Base-by-base conservation (phyloP, 495 filamentous ascomycete species). In the Aspergillus campestris region DNA sequence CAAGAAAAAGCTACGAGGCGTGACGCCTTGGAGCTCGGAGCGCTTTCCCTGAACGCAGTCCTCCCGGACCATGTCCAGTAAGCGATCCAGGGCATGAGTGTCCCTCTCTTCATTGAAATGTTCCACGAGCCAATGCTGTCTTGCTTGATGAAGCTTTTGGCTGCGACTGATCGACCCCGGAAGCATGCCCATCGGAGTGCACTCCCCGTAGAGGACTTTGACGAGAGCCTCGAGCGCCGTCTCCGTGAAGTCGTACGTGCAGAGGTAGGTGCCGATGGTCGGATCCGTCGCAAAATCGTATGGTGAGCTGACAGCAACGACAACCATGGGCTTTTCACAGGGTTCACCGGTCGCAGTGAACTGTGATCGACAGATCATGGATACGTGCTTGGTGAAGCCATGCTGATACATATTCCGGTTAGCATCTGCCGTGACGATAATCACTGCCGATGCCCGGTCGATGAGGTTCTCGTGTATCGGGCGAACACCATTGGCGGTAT, bases 221-320 rank as follows among this genome's bases (percentile, higher is more conserved):
- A 90, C 87, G 7, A 95, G 67, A 2, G 88, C 84, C 43, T 81
- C 78, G 69, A 94, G 77, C 15, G 89, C 88, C 0, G 86, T 90
- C 52, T 95, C 89, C 4, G 89, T 95, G 58, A 92, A 94, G 67
- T 95, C 89, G 56, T 90, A 95, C 0, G 89, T 95, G 65, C 89
- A 95, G 38, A 95, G 73, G 57, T 94, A 95, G 4, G 89, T 94
- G 7, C 83, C 84, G 28, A 95, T 86, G 3, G 81, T 75, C 42
- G 81, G 78, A 49, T 95, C 89, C 80, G 86, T 89, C n/a, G 87
- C 89, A 62, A 95, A 95, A 61, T 95, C 89, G 61, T 94, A 95
- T 1, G 89, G 89, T 7, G 88, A 94, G 62, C 87, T 94, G 42
- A 89, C 87, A 3, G 87, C 81, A n/a, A 94, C 82, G 29, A 94